These are phyloP conservation scores for Ascochyta fabae DNA, from an alignment of 2,329 filamentous ascomycete species.

Conservation along the genomic window DNA sequence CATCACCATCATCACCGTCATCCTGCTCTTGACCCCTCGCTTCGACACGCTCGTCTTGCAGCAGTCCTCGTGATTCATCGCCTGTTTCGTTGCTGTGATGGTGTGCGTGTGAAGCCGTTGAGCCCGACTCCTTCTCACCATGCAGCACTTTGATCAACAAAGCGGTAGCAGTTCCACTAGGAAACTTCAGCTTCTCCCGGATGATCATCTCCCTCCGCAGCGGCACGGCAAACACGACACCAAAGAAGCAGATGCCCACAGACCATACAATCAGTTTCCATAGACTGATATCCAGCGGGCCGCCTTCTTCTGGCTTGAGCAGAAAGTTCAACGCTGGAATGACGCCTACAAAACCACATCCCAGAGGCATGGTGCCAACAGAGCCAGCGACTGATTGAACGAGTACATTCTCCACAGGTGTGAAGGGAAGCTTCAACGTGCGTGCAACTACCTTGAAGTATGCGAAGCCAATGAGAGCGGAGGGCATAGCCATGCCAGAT, in stretches of 20 bases:
- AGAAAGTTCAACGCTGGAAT: constrained; percentile 92
- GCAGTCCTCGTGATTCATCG: constrained; percentile 46
- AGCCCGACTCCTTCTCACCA: constrained; percentile 56
- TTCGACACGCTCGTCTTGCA: constrained; percentile 35
- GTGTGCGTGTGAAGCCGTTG: constrained; percentile 4
- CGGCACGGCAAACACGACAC: constrained; percentile 94
- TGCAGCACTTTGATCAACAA: constrained; percentile 91
- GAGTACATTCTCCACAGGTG: constrained; percentile 93
- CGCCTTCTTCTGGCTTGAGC: constrained; percentile 76
- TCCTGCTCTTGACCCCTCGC: constrained; percentile 32
- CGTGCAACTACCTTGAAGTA: constrained; percentile 82
- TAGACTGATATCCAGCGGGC: constrained; percentile 73
- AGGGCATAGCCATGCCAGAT: constrained; percentile 94
- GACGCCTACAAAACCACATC: constrained; percentile 94
- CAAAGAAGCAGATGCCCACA: constrained; percentile 92
- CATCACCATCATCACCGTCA: constrained; percentile 39
- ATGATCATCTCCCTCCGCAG: constrained; percentile 91
- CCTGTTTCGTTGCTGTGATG: constrained; percentile 19
- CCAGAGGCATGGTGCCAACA: constrained; percentile 95
- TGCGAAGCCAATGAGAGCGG: constrained; percentile 90
- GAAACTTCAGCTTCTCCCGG: constrained; percentile 88
- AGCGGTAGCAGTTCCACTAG: constrained; percentile 93
- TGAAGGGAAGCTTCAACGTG: constrained; percentile 80
- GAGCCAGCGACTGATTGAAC: constrained; percentile 95
- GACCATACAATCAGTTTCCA: constrained; percentile 89